Base-by-base conservation (phyloP, 257 asterid genomes). In the Penstemon newberryi region DNA sequence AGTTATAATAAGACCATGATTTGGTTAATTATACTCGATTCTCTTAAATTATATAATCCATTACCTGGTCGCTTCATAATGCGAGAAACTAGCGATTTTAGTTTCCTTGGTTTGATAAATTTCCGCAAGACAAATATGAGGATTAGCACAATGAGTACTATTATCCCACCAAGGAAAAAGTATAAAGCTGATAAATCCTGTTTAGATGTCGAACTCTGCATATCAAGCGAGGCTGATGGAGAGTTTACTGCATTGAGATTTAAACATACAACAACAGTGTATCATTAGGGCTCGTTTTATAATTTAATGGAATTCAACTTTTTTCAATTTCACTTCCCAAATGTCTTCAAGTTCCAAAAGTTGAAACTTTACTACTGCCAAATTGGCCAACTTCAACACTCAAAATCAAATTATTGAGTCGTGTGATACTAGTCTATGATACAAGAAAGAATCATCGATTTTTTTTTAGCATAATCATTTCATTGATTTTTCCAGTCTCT, bases 111-210 rank as follows among this genome's bases (percentile, higher is more conserved):
- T 72, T 72, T 77, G 77, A 78, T 56, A 56, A 70, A 42, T 73
- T 73, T 83, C 60, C 82, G 77, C 69, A 81, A 58, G 69, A 81
- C 19, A 42, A 81, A 67, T 50, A 84, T 44, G 56, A 90, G 73
- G 72, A 87, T 74, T 18, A 81, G 77, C 65, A 83, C 6, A n/a
- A 73, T 19, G 43, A 81, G 80, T 53, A 84, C 15, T 57, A 86
- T 63, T 53, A 87, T 52, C 38, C 78, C 90, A 25, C 88, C 95
- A 33, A 87, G 85, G 42, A 87, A 65, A 56, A 87, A 58, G 80
- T 73, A 67, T 46, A 87, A 50, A 63, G 77, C 84, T 19, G 79
- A 42, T 13, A 88, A 81, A 43, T 73, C 61, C 71, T 57, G 80
- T 54, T 65, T 60, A 18, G 84, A 54, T 10, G 67, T 7, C 45